Conservation (phyloP, 106 monocot species). For the Gastrodia elata region DNA sequence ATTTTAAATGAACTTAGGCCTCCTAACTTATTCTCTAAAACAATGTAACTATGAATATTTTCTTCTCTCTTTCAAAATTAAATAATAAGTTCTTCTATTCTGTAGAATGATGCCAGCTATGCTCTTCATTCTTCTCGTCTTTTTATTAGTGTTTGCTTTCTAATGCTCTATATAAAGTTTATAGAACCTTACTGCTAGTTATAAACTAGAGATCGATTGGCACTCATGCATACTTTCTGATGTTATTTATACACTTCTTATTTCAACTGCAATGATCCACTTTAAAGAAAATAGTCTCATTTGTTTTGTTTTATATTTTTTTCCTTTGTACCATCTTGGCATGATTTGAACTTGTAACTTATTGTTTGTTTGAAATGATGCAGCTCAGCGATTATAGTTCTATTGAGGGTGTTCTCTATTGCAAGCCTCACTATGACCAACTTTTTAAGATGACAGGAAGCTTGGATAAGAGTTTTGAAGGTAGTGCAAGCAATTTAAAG, state of each 20-base stretch:
- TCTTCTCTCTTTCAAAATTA: too few relatives aligned
- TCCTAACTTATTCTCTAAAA: too few relatives aligned
- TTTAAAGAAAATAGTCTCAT: neutral
- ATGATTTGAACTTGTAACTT: constrained; percentile 1
- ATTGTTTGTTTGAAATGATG: constrained; percentile 7
- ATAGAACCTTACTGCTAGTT: neutral
- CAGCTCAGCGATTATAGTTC: constrained; percentile 72
- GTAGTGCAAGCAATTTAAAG: constrained; percentile 9
- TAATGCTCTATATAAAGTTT: too few relatives aligned
- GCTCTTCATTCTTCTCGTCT: too few relatives aligned
- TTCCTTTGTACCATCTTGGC: neutral
- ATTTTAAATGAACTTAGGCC: too few relatives aligned
- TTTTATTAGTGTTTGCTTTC: neutral
- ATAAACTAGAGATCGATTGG: neutral
- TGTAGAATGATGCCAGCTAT: too few relatives aligned
- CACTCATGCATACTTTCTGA: neutral
- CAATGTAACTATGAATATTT: too few relatives aligned
- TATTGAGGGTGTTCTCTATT: constrained; percentile 62
- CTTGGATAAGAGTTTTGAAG: constrained; percentile 71
- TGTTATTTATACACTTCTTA: neutral
- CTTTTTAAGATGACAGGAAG: constrained; percentile 65
- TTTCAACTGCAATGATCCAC: neutral
- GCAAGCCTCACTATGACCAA: constrained; percentile 80
- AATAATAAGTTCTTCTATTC: too few relatives aligned
- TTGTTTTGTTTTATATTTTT: neutral